Percentiles rank a stretch among this genome's conserved stretches.
phyloP scores from a whole-genome alignment of 441 rosid species.

The Daphne laureola region DNA sequence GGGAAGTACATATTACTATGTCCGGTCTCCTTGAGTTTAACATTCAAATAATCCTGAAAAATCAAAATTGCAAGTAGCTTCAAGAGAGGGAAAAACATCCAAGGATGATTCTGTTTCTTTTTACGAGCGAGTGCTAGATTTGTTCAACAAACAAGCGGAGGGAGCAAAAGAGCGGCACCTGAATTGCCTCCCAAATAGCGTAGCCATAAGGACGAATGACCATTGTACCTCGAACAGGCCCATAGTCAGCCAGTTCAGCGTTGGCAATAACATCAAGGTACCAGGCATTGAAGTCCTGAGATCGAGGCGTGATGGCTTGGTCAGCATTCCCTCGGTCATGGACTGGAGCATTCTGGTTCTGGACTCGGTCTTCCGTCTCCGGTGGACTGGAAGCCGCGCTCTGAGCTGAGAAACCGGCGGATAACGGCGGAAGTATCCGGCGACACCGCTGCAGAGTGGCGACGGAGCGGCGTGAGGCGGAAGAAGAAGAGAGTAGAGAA shows the following conservation, averaged over 20 bases:
- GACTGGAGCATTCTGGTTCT: conserved; percentile 24
- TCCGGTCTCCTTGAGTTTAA: conserved; percentile 91
- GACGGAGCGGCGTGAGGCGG: conserved; percentile 33
- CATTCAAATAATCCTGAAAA: conserved; percentile 76
- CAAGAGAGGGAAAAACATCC: not conserved
- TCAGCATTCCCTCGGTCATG: conserved; percentile 31
- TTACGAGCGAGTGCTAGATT: not conserved
- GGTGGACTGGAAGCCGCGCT: conserved; percentile 44
- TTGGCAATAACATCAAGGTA: conserved; percentile 76
- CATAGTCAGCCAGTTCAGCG: conserved; percentile 91
- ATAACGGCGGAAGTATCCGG: conserved; percentile 19
- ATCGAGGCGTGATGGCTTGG: conserved; percentile 66
- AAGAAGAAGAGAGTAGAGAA: conserved; percentile 34
- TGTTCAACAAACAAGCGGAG: not conserved
- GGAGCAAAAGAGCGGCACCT: conserved; percentile 31
- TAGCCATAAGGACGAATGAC: conserved; percentile 91
- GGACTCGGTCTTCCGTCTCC: conserved; percentile 41
- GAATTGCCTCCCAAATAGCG: conserved; percentile 96
- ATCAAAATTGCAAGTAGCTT: not conserved
- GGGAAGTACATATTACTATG: conserved; percentile 95
- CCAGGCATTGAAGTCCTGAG: conserved; percentile 93
- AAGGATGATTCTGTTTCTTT: not conserved
- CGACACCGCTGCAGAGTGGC: conserved; percentile 24
- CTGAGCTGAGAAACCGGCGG: conserved; percentile 41
- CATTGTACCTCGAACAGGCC: conserved; percentile 97